These are phyloP conservation scores for Colletotrichum ledebouriae DNA, from an alignment of 2,329 filamentous ascomycete genomes.

Conservation along the genomic window DNA sequence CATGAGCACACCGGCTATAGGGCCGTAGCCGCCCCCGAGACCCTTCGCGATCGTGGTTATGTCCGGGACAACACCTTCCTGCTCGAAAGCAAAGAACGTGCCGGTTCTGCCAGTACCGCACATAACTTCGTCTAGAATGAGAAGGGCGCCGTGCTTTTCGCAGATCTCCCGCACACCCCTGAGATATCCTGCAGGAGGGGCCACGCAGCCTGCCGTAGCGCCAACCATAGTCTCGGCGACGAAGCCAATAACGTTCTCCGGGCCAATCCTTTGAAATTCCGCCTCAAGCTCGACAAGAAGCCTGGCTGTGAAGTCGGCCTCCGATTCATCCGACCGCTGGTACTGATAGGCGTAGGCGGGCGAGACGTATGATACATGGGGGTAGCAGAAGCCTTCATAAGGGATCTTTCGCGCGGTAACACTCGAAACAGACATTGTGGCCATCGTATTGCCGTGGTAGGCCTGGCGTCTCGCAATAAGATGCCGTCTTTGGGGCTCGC, in stretches of 20 bases:
- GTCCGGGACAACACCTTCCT: conserved; percentile 65
- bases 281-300: conserved; percentile 61
- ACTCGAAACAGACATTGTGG: conserved; percentile 56
- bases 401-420: conserved; percentile 47
- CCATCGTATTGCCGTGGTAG: conserved; percentile 66
- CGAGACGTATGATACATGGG: conserved; percentile 47
- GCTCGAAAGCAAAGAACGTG: conserved; percentile 73
- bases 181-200: conserved; percentile 67
- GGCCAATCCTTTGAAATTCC: conserved; percentile 61
- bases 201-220: conserved; percentile 64
- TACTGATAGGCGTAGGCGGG: conserved; percentile 62
- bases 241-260: conserved; percentile 62
- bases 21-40: conserved; percentile 68
- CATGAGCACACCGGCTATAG: conserved; percentile 69
- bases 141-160: conserved; percentile 65
- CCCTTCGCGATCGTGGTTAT: conserved; percentile 72
- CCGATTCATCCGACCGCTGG: conserved; percentile 50
- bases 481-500: conserved; percentile 52
- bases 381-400: conserved; percentile 47
- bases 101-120: conserved; percentile 74
- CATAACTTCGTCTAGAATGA: conserved; percentile 76
- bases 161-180: conserved; percentile 66
- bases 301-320: conserved; percentile 55
- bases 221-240: conserved; percentile 64
- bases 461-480: conserved; percentile 60